Conservation (phyloP, 352 stramenopile genomes). For the Globisporangium echinulatum region DNA sequence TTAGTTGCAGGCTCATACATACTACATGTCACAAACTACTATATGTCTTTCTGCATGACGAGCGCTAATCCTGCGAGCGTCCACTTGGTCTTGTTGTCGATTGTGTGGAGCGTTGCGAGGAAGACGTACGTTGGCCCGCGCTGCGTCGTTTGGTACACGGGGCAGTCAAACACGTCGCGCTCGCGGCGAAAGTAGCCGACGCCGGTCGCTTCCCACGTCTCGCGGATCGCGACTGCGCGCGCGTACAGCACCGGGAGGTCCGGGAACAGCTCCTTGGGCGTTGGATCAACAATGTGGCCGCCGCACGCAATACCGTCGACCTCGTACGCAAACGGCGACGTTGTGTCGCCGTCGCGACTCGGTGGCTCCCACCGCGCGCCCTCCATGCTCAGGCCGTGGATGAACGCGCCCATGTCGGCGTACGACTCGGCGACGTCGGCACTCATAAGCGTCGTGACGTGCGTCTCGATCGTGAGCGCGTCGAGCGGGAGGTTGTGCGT, state of each 20-base stretch:
- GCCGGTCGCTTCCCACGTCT: constrained; percentile 90
- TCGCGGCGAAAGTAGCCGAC: constrained; percentile 92
- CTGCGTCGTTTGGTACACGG: constrained; percentile 95
- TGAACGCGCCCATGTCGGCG: constrained; percentile 84
- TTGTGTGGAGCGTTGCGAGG: constrained; percentile 91
- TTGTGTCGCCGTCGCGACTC: constrained; percentile 71
- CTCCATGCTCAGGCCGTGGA: constrained; percentile 94
- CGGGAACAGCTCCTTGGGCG: constrained; percentile 92
- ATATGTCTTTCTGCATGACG: constrained; percentile 88
- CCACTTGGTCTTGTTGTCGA: constrained; percentile 86
- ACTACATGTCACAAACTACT: neutral
- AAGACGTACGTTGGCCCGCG: constrained; percentile 95
- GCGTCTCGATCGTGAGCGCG: constrained; percentile 92
- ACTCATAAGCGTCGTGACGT: constrained; percentile 78
- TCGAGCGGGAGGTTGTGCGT: constrained; percentile 85
- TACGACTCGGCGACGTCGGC: constrained; percentile 61
- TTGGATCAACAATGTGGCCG: constrained; percentile 84
- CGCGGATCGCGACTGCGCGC: constrained; percentile 89
- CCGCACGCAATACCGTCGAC: constrained; percentile 82
- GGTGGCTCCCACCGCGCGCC: constrained; percentile 87
- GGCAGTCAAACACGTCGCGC: constrained; percentile 90
- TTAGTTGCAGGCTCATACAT: no score
- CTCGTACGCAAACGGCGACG: constrained; percentile 74
- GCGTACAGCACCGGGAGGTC: constrained; percentile 89
- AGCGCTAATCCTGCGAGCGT: constrained; percentile 89